Conservation (phyloP, 306 rosid species). For the Malus asiatica region DNA sequence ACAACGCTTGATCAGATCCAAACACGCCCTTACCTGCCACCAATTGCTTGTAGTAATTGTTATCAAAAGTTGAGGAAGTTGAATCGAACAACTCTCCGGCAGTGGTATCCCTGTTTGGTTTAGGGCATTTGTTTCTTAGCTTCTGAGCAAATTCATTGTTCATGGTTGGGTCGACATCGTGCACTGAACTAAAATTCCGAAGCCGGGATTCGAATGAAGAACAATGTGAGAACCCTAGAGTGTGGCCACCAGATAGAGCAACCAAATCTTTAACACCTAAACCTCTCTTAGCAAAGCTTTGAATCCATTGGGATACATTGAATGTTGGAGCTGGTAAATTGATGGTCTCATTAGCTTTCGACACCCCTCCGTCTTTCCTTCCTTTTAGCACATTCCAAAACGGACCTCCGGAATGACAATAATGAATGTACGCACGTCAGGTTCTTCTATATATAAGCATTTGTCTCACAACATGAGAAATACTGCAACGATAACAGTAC, state of each 20-base stretch:
- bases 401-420: slow-evolving; percentile 61
- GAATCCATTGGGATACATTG: slow-evolving; percentile 43
- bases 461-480: background rate
- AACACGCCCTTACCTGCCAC: slow-evolving; percentile 50
- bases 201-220: slow-evolving; percentile 49
- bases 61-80: slow-evolving; percentile 66
- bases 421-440: background rate
- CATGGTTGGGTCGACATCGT: slow-evolving; percentile 51
- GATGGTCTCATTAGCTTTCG: slow-evolving; percentile 52
- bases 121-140: slow-evolving; percentile 40
- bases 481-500: too few relatives aligned
- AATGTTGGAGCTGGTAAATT: slow-evolving; percentile 63
- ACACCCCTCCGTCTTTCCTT: slow-evolving; percentile 69
- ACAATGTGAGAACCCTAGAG: slow-evolving; percentile 65
- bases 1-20: slow-evolving; percentile 59
- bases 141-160: slow-evolving; percentile 35
- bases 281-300: slow-evolving; percentile 55
- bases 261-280: slow-evolving; percentile 55
- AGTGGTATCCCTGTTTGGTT: slow-evolving; percentile 29
- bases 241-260: slow-evolving; percentile 78
- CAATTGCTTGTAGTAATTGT: slow-evolving; percentile 47
- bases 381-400: slow-evolving; percentile 61
- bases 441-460: background rate
- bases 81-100: slow-evolving; percentile 56
- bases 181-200: slow-evolving; percentile 32